These are phyloP conservation scores for Arthrobotrys iridis DNA, from an alignment of 2,329 filamentous ascomycete species.

Conservation along the genomic window DNA sequence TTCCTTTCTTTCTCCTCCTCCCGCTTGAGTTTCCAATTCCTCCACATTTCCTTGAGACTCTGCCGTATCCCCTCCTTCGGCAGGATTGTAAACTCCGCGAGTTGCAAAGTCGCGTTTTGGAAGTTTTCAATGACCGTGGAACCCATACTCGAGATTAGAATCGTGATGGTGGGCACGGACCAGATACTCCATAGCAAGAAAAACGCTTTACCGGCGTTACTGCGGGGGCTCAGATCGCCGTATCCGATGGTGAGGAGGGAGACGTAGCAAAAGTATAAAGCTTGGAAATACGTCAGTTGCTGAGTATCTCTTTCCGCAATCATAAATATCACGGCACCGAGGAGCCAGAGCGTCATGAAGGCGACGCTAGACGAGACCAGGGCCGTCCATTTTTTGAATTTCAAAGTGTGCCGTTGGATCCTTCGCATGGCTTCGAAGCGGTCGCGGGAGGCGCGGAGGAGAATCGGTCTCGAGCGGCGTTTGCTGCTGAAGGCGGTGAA, in stretches of 20 bases:
- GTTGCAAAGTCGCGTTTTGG: constrained; percentile 69
- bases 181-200: constrained; percentile 91
- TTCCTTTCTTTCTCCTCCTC: not conserved
- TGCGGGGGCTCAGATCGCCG: constrained; percentile 80
- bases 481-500: constrained; percentile 13
- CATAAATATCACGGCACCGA: constrained; percentile 82
- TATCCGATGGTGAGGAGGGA: constrained; percentile 87
- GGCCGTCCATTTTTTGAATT: constrained; percentile 77
- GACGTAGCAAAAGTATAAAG: constrained; percentile 86
- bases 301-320: constrained; percentile 66
- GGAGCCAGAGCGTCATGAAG: constrained; percentile 80
- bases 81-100: constrained; percentile 74
- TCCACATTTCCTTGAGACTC: constrained; percentile 21
- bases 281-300: constrained; percentile 77
- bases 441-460: constrained; percentile 49
- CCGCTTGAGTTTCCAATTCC: constrained; percentile 2
- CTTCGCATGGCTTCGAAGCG: constrained; percentile 79
- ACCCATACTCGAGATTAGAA: constrained; percentile 83
- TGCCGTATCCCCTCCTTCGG: constrained; percentile 64
- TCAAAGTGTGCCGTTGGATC: constrained; percentile 74
- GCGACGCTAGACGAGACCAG: constrained; percentile 74
- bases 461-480: constrained; percentile 30
- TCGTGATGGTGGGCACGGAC: constrained; percentile 86
- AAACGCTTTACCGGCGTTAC: constrained; percentile 81
- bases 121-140: constrained; percentile 80